Evolutionary conservation across 1,284 basidiomycete genomes (phyloP).

Genomic region (Bjerkandera adusta): DNA sequence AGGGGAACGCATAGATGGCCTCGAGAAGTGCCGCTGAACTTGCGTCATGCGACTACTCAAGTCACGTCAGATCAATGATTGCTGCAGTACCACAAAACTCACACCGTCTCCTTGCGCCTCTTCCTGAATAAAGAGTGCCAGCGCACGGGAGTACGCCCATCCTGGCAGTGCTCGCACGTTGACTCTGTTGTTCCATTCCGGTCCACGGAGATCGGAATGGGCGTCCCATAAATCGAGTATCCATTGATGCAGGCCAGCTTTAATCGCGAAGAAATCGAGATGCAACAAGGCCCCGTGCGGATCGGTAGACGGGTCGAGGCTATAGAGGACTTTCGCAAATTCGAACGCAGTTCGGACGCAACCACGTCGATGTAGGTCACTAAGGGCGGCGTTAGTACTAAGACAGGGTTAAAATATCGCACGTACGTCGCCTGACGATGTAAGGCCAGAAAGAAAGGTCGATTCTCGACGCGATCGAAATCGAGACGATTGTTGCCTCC

Average conservation of each 20-base stretch:
- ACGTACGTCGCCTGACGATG: conserved; percentile 76
- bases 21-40: conserved; percentile 68
- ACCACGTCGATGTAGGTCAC: conserved; percentile 84
- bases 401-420: conserved; percentile 4
- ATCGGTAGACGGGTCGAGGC: conserved; percentile 80
- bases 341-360: conserved; percentile 88
- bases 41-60: conserved; percentile 50
- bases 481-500: conserved; percentile 80
- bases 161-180: conserved; percentile 73
- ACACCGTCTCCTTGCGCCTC: conserved; percentile 49
- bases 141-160: conserved; percentile 75
- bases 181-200: conserved; percentile 35
- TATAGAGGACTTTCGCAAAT: conserved; percentile 79
- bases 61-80: too few species aligned
- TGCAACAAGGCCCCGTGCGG: conserved; percentile 85
- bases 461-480: conserved; percentile 82
- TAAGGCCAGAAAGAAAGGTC: conserved; percentile 82
- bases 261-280: conserved; percentile 82
- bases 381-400: conserved; percentile 21
- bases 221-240: conserved; percentile 63
- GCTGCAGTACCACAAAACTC: conserved; percentile 19
- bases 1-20: conserved; percentile 78
- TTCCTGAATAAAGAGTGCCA: conserved; percentile 65
- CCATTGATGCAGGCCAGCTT: conserved; percentile 80
- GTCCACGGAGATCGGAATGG: conserved; percentile 25